These are phyloP conservation scores for Phanerodontia chrysosporium DNA, from an alignment of 768 basidiomycete genomes.

Conservation along the genomic window DNA sequence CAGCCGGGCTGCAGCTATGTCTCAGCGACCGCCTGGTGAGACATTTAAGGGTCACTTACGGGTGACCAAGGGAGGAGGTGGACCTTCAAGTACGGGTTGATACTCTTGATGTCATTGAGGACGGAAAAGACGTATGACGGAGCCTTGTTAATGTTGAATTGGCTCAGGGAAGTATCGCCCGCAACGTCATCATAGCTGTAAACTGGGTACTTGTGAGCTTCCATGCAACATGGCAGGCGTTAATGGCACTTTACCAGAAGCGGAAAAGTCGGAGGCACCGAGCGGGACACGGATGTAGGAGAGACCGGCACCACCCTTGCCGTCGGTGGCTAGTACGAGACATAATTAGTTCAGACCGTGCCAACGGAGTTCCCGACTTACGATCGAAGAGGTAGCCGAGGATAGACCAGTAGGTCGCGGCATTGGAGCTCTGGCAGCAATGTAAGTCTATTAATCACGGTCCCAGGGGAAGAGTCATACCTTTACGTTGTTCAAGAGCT, in stretches of 20 bases:
- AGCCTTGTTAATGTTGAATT: slow-evolving; percentile 53
- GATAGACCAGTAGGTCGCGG: slow-evolving; percentile 50
- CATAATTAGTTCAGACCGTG: not conserved
- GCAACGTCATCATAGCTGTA: slow-evolving; percentile 65
- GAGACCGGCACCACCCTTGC: slow-evolving; percentile 58
- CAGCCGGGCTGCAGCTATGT: slow-evolving; percentile 53
- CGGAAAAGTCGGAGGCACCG: slow-evolving; percentile 73
- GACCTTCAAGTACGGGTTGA: slow-evolving; percentile 50
- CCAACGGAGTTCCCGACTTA: too few species aligned
- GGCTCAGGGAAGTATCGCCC: slow-evolving; percentile 54
- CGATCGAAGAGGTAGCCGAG: slow-evolving; percentile 55
- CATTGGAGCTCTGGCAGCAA: slow-evolving; percentile 43
- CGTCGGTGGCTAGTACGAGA: slow-evolving; percentile 44
- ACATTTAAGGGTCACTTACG: too few species aligned
- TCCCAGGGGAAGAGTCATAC: slow-evolving; percentile 27
- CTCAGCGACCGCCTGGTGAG: too few species aligned
- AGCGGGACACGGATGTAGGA: slow-evolving; percentile 67
- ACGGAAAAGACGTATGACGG: slow-evolving; percentile 64
- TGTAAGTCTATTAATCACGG: not conserved
- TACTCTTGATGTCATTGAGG: slow-evolving; percentile 55
- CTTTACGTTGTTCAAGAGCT: slow-evolving; percentile 60
- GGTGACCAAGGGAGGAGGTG: slow-evolving; percentile 75
- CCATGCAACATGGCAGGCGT: too few species aligned
- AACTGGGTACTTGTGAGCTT: slow-evolving; percentile 22
- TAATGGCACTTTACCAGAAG: slow-evolving; percentile 35